These are phyloP conservation scores for Trifolium fragiferum DNA, from an alignment of 306 rosid species.

Conservation along the genomic window DNA sequence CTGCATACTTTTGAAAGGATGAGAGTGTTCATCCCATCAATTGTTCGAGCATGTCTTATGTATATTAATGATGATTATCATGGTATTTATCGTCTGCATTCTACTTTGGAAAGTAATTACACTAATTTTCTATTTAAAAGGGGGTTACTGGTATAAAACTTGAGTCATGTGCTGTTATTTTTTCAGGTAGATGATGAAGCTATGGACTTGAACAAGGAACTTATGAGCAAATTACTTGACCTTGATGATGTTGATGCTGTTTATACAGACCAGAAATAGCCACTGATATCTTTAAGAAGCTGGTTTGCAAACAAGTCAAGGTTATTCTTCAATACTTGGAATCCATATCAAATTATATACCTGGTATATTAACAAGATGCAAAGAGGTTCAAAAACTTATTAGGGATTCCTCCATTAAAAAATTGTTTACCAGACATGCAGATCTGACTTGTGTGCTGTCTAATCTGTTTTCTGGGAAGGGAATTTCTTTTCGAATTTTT, in stretches of 20 bases:
- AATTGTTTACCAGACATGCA: slow-evolving; percentile 31
- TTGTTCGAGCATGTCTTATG: slow-evolving; percentile 22
- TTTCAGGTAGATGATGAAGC: slow-evolving; percentile 95
- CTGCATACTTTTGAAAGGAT: slow-evolving; percentile 14
- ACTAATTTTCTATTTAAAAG: slow-evolving; percentile 7
- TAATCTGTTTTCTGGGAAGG: slow-evolving; percentile 35
- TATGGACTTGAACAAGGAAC: slow-evolving; percentile 86
- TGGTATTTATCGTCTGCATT: slow-evolving; percentile 11
- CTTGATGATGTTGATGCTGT: slow-evolving; percentile 98
- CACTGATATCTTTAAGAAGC: slow-evolving; percentile 34
- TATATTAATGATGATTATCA: background rate
- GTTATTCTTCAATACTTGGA: slow-evolving; percentile 30
- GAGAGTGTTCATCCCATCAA: slow-evolving; percentile 13
- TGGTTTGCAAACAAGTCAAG: slow-evolving; percentile 37
- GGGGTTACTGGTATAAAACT: slow-evolving; percentile 17
- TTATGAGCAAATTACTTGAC: slow-evolving; percentile 77
- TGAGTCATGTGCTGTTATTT: slow-evolving; percentile 35
- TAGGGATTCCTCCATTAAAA: slow-evolving; percentile 12
- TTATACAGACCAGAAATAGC: slow-evolving; percentile 85
- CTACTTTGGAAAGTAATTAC: slow-evolving; percentile 24
- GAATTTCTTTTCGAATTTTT: slow-evolving; percentile 32
- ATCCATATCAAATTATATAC: slow-evolving; percentile 25
- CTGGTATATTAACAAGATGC: slow-evolving; percentile 40
- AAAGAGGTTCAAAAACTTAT: slow-evolving; percentile 16
- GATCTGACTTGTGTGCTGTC: slow-evolving; percentile 31